Evolutionary conservation across 306 rosid species (phyloP).

Genomic region (Castanopsis chinensis): DNA sequence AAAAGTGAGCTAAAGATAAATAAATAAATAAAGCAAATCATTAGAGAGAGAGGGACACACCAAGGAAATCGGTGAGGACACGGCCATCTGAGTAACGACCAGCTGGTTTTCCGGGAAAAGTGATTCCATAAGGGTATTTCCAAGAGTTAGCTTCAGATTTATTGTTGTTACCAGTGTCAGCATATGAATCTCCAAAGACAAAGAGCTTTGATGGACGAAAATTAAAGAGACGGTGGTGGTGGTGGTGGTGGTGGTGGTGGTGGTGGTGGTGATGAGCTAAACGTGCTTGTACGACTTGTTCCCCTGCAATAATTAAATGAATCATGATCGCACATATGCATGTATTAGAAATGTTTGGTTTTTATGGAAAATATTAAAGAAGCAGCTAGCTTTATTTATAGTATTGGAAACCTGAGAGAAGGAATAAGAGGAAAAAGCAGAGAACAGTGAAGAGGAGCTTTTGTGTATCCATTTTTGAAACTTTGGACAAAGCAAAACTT

Average conservation of each 20-base stretch:
- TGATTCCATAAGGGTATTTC: conserved; percentile 44
- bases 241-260: neutral
- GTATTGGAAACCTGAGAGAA: neutral
- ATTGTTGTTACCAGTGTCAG: conserved; percentile 46
- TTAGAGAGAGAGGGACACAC: conserved; percentile 17
- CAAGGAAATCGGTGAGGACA: conserved; percentile 55
- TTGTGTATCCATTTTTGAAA: neutral
- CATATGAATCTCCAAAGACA: conserved; percentile 59
- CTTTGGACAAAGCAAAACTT: neutral
- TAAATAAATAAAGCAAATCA: neutral
- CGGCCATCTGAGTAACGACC: conserved; percentile 63
- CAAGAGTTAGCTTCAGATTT: conserved; percentile 19
- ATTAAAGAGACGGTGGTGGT: conserved; percentile 8
- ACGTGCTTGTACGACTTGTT: neutral
- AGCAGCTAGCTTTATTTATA: no score
- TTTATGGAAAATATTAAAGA: neutral
- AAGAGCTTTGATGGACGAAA: conserved; percentile 30
- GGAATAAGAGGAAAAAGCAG: neutral
- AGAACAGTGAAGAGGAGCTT: conserved; percentile 11
- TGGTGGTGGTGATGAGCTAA: conserved; percentile 2
- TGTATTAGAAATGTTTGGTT: neutral
- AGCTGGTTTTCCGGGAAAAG: conserved; percentile 49
- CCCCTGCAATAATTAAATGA: neutral
- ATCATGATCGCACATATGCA: neutral
- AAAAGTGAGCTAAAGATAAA: neutral